phyloP scores from a whole-genome alignment of 331 rosid species.

The Malus hybrid region DNA sequence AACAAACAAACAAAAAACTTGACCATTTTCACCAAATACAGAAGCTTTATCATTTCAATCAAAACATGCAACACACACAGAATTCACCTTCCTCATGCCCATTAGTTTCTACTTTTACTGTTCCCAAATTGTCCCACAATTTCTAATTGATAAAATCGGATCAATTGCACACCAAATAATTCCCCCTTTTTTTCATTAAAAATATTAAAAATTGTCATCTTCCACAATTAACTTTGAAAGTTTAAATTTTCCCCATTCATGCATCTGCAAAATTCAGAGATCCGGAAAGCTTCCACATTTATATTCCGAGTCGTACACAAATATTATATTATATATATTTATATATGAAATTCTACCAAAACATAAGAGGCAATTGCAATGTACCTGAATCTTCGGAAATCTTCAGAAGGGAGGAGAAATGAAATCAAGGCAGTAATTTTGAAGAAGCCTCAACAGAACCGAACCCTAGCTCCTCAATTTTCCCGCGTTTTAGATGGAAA shows the following conservation, averaged over 20 bases:
- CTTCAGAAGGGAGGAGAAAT: neutral
- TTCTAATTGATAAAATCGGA: neutral
- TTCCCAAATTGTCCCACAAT: neutral
- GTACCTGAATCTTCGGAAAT: constrained; percentile 11
- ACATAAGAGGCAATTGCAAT: neutral
- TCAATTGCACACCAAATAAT: neutral
- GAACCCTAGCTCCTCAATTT: constrained; percentile 7
- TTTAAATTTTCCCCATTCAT: neutral
- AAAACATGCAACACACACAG: neutral
- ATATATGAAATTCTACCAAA: too few species aligned
- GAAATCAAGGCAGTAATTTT: neutral
- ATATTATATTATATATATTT: too few species aligned
- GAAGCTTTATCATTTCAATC: neutral
- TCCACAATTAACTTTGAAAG: neutral
- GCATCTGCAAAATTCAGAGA: neutral
- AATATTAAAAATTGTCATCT: neutral
- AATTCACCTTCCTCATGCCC: neutral
- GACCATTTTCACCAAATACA: neutral
- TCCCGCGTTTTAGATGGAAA: neutral
- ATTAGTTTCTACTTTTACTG: neutral
- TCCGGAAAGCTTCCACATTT: neutral
- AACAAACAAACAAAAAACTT: too few species aligned
- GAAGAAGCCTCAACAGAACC: constrained; percentile 1
- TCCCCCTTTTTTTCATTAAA: neutral
- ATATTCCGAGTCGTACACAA: too few species aligned